These are phyloP conservation scores for Glaciozyma martinii DNA, from an alignment of 768 basidiomycete species.

Conservation along the genomic window DNA sequence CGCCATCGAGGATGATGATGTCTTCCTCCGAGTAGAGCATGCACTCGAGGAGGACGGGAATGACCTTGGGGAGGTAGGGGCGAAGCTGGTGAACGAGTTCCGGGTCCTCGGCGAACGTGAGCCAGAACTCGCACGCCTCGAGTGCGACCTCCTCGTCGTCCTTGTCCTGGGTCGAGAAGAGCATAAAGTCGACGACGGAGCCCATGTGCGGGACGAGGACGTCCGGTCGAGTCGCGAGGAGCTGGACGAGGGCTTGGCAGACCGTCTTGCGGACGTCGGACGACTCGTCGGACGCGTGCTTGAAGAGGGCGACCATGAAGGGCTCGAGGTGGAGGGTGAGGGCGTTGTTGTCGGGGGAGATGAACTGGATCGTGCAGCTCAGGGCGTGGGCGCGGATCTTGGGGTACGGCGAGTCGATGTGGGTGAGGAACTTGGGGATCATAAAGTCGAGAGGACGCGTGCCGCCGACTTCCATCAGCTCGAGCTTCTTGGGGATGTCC, in stretches of 20 bases:
- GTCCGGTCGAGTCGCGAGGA: constrained; percentile 85
- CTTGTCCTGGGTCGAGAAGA: constrained; percentile 75
- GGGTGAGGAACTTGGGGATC: constrained; percentile 85
- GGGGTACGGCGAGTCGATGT: constrained; percentile 71
- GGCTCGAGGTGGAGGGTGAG: constrained; percentile 83
- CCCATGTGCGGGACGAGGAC: constrained; percentile 92
- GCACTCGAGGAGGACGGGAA: constrained; percentile 88
- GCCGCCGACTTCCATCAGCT: constrained; percentile 88
- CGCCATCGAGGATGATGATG: constrained; percentile 85
- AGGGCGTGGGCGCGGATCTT: constrained; percentile 92
- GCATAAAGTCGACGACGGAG: constrained; percentile 96
- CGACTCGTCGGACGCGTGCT: constrained; percentile 87
- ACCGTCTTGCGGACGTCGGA: constrained; percentile 89
- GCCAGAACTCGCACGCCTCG: constrained; percentile 99
- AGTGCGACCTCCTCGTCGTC: constrained; percentile 89
- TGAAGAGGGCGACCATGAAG: constrained; percentile 88
- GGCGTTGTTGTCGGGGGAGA: constrained; percentile 57
- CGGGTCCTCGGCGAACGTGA: constrained; percentile 93
- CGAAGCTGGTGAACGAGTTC: constrained; percentile 74
- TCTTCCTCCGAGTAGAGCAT: constrained; percentile 97
- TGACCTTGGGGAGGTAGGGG: constrained; percentile 81
- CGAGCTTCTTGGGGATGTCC: constrained; percentile 79
- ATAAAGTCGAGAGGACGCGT: constrained; percentile 90
- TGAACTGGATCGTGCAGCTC: constrained; percentile 88
- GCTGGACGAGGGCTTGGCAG: constrained; percentile 86